Base-by-base conservation (phyloP, 345 rosid genomes). In the Conringia planisiliqua region DNA sequence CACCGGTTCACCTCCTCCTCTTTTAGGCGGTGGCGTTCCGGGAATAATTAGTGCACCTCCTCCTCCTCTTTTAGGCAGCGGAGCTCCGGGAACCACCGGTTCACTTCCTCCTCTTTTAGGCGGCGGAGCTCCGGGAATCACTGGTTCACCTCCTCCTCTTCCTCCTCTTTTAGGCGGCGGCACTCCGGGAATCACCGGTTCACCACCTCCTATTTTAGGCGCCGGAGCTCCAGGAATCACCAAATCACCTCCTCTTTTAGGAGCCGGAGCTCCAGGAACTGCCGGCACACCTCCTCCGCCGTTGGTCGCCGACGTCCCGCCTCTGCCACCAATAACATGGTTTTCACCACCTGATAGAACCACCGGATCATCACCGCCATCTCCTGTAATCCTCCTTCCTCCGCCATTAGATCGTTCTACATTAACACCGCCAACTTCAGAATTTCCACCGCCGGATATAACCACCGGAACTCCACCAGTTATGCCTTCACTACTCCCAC, bases 261-360 rank as follows among this genome's bases (percentile, higher is more conserved):
- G 74, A 6, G 43, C 22, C 0, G 66, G 74, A 8, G 44, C 11
- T 26, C 75, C 75, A 0, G 59, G 29, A 24, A 71, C 0, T 8
- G 10, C 10, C 10, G 10, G 38, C 7, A 1, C 38, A 35, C 38
- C 38, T 35, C 10, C 62, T 38, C 43, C 72, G 3, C 65, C 65
- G 2, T 20, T 68, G 35, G 64, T 68, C 0, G 12, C 56, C 9
- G 70, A 75, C 12, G 0, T 75, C 14, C 79, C 69, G 0, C 79
- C 79, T 4, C 30, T 75, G 46, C 39, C 79, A 51, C 74, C 70
- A 52, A 33, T 76, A 11, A 13, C 79, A 50, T 62, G 74, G 75
- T 44, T 62, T 62, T 62, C 80, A 2, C 71, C 75, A 2, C 80
- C 71, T 5, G 60, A 43, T 33, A 8, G 3, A 43, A 26, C 59